Base-by-base conservation (phyloP, 2,329 filamentous ascomycete species). In the Aspergillus fructus region DNA sequence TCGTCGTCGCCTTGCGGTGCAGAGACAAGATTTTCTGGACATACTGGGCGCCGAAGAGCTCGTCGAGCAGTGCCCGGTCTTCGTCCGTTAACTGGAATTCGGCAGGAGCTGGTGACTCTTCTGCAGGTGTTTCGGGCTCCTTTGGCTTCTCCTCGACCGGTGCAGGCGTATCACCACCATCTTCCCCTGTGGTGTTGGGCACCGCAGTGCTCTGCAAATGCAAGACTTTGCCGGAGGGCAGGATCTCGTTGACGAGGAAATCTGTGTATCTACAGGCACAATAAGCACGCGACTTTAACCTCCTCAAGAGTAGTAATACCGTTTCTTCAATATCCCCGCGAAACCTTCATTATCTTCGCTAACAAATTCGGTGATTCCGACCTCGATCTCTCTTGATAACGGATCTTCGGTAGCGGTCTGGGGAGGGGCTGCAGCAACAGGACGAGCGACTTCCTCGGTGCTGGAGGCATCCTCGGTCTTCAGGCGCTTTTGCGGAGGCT, bases 171-270 rank as follows among this genome's bases (percentile, higher is more conserved):
- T 54, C 53, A 34, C 57, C 19, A 15, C 61, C 58, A 1, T 59
- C 43, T 21, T 61, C 53, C 27, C 59, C 53, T 8, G 54, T 48
- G 7, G 59, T 48, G 0, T 30, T 30, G 3, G 74, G 72, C 7
- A 68, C 67, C 17, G 66, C 64, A 15, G 82, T 73, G 53, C 79
- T 82, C 56, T 74, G 80, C 49, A 97, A 78, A 72, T 93, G 91
- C 52, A 94, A 73, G 13, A 96, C 90, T 53, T 86, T 76, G 15
- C 92, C 92, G 68, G 89, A 84, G 30, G 87, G 86, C 19, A 84
- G 78, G 61, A 97, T 93, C 74, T 97, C 93, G 69, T 96, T 93
- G 66, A 97, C 93, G 65, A 94, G 80, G 67, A 97, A 97, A 72
- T 97, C 93, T 4, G 92, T 93, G 74, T 93, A 97, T 64, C 91